Percentiles rank a stretch among this genome's conserved stretches.
Evolutionary conservation across 345 rosid species (phyloP).

Genomic region (Cardamine chenopodiifolia): DNA sequence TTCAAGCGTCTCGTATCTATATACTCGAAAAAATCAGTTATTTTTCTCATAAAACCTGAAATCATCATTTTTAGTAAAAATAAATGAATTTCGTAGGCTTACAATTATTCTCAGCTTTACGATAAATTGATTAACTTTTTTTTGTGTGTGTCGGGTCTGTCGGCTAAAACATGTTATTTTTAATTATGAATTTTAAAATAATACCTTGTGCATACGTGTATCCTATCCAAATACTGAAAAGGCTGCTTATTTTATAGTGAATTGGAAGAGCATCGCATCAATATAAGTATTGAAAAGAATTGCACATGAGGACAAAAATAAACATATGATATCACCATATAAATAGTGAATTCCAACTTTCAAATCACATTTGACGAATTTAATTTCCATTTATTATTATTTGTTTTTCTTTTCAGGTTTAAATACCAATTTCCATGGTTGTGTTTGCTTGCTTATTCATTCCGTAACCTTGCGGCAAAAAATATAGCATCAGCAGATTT

Average conservation of each 20-base stretch:
- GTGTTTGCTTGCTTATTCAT: slow-evolving; percentile 29
- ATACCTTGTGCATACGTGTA: slow-evolving; percentile 13
- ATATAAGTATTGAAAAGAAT: not conserved
- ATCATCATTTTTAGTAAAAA: not conserved
- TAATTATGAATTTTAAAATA: not conserved
- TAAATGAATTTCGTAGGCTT: not conserved
- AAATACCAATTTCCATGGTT: slow-evolving; percentile 4
- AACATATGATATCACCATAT: slow-evolving; percentile 9
- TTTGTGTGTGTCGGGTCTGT: too few species aligned
- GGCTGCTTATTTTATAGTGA: not conserved
- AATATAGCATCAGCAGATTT: not conserved
- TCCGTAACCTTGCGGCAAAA: slow-evolving; percentile 21
- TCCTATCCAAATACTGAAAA: slow-evolving; percentile 12
- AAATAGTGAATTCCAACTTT: slow-evolving; percentile 6
- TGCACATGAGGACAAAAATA: not conserved
- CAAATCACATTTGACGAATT: not conserved
- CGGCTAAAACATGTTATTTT: not conserved
- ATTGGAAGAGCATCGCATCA: not conserved
- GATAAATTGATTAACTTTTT: not conserved
- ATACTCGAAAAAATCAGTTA: not conserved
- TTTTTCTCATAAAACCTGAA: not conserved
- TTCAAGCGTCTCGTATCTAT: not conserved
- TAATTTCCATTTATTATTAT: not conserved
- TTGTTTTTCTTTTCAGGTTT: not conserved
- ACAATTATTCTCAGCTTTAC: not conserved